Conservation (phyloP, 768 basidiomycete genomes). For the Lactifluus subvellereus region DNA sequence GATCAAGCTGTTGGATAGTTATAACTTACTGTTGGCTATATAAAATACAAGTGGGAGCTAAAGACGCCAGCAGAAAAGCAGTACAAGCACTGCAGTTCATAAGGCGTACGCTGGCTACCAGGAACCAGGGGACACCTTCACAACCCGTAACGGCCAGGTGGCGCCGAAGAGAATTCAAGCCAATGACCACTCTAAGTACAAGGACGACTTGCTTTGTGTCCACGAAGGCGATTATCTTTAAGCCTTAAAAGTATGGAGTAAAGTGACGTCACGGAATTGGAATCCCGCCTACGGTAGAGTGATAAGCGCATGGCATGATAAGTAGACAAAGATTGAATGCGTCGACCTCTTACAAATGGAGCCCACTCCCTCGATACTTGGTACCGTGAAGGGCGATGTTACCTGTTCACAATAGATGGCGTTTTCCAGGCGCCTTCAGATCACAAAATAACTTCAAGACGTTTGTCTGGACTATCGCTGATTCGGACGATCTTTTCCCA, state of each 20-base stretch:
- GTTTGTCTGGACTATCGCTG: too few species aligned
- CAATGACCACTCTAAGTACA: neutral
- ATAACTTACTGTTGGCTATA: neutral
- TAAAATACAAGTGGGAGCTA: neutral
- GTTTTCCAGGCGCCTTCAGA: too few species aligned
- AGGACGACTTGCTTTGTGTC: neutral
- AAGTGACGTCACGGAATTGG: too few species aligned
- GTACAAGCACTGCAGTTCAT: neutral
- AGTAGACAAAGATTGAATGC: too few species aligned
- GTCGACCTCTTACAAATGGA: too few species aligned
- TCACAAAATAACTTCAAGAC: too few species aligned
- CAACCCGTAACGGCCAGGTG: neutral
- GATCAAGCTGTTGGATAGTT: neutral
- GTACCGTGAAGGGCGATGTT: too few species aligned
- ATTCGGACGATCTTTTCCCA: too few species aligned
- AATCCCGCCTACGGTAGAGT: too few species aligned
- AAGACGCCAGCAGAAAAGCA: neutral
- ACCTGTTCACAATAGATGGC: too few species aligned
- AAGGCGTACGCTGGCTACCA: neutral
- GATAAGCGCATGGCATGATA: too few species aligned
- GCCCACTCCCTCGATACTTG: too few species aligned
- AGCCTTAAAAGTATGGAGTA: neutral
- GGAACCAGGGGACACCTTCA: constrained; percentile 1
- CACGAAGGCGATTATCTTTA: neutral
- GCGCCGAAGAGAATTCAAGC: neutral